Evolutionary conservation across 2,329 filamentous ascomycete genomes (phyloP).

Genomic region (Pyrenophora tritici-repentis): DNA sequence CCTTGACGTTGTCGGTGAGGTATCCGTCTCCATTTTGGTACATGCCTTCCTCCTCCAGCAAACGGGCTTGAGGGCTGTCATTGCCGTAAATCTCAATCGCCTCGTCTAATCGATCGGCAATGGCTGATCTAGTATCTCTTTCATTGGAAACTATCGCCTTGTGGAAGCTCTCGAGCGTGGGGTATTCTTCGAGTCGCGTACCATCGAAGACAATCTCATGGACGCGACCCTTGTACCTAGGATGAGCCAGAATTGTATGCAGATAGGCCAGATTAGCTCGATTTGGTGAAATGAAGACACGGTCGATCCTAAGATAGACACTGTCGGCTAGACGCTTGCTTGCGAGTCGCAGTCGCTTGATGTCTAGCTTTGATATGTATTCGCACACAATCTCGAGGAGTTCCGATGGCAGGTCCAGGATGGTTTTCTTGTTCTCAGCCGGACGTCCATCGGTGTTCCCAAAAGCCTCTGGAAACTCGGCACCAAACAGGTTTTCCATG

Average conservation of each 20-base stretch:
- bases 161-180: conserved; percentile 17
- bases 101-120: conserved; percentile 15
- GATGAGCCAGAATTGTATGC: conserved; percentile 45
- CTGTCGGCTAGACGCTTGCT: conserved; percentile 20
- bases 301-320: conserved; percentile 37
- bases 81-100: conserved; percentile 12
- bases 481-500: conserved; percentile 31
- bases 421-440: conserved; percentile 21
- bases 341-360: conserved; percentile 29
- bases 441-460: conserved; percentile 6
- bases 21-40: conserved; percentile 12
- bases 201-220: conserved; percentile 52
- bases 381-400: conserved; percentile 22
- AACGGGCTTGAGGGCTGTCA: conserved; percentile 5
- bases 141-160: conserved; percentile 24
- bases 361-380: conserved; percentile 22
- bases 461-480: conserved; percentile 33
- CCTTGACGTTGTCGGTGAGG: conserved; percentile 24
- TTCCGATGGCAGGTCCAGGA: conserved; percentile 28
- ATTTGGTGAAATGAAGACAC: conserved; percentile 51
- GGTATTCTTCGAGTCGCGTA: conserved; percentile 30
- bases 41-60: conserved; percentile 17
- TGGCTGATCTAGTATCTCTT: conserved; percentile 4
- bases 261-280: conserved; percentile 48
- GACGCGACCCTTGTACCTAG: conserved; percentile 37